Conservation (phyloP, 179 eudicot species). For the Actinidia polygama region DNA sequence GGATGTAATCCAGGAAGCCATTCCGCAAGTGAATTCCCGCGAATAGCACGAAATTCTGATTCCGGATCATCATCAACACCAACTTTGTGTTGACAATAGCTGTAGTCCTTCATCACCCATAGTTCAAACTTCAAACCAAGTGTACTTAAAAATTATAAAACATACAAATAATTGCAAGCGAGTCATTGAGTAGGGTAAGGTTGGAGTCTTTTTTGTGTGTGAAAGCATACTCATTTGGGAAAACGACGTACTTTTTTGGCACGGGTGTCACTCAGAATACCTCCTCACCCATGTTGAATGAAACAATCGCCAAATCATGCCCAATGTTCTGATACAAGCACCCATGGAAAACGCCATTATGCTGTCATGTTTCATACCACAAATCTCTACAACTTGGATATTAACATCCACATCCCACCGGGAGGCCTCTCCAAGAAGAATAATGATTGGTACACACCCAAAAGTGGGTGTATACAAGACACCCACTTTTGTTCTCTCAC, state of each 20-base stretch:
- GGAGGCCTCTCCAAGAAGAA: slow-evolving; percentile 1
- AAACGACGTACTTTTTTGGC: background rate
- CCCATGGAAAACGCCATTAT: background rate
- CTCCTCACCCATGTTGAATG: background rate
- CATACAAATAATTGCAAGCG: background rate
- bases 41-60: background rate
- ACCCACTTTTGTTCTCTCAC: no score
- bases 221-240: background rate
- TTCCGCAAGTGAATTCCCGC: background rate
- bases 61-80: background rate
- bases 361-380: background rate
- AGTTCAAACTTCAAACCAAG: background rate
- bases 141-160: no score
- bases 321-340: background rate
- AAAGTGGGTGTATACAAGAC: no score
- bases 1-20: background rate
- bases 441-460: no score
- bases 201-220: background rate
- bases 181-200: background rate
- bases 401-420: background rate
- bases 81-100: no score
- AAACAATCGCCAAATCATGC: background rate
- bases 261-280: background rate
- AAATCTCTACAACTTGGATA: background rate
- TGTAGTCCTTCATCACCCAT: background rate